Base-by-base conservation (phyloP, 257 asterid species). In the Solanum arcanum region DNA sequence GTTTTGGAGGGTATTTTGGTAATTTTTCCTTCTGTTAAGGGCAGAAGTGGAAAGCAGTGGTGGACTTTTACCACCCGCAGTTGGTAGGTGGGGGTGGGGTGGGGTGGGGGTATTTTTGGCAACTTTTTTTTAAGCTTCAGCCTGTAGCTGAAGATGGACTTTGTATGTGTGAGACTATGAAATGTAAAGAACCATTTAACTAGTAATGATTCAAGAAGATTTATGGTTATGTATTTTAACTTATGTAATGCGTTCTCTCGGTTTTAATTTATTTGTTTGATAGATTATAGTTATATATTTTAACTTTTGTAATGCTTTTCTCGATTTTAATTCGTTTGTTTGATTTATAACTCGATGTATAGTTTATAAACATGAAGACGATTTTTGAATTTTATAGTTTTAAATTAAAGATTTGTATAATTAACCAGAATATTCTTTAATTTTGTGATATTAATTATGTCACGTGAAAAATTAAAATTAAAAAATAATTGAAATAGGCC, bases 41-140 rank as follows among this genome's bases (percentile, higher is more conserved):
- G 87, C 85, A 84, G 86, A 68, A 49, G 90, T 49, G 52, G 88
- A 87, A 74, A 89, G 91, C 89, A 87, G 91, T 87, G 91, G 91
- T 89, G 89, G 85, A 49, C 47, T 83, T 41, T 80, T 85, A 87
- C 93, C 91, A 93, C 95, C 95, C 93, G 94, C 95, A 87, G 87
- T 49, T 68, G 49, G 75, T 60, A 41, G 15, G 14, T 18, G 83
- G 59, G 69, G 7, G 70, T 2, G 21, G 18, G 7, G 20, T 12
- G 31, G 13, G 14, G 69, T 1, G 15, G 73, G 37, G 37, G 62
- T 2, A 27, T 83, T 60, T 31, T 29, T 73, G 14, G 90, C 0
- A 62, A n/a, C 2, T 23, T 23, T 5, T 49, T 52, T 60, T 62
- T n/a, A n/a, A 62, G 31, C 83, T 88, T 91, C 85, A 84, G 80